Evolutionary conservation across 208 protist species (phyloP).

Genomic region (Leishmania aethiopica): DNA sequence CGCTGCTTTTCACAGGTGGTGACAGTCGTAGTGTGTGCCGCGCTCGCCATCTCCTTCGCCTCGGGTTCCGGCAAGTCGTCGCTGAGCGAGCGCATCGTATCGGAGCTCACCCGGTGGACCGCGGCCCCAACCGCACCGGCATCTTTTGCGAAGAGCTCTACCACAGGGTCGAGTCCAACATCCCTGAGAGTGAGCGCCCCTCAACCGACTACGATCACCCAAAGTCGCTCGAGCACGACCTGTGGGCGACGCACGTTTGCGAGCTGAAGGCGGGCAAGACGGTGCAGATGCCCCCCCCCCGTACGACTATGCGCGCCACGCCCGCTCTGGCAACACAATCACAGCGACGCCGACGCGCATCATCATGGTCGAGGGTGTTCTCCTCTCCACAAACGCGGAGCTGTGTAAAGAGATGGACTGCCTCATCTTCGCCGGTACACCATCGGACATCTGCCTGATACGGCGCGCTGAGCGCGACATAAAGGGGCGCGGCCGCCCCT

Average conservation of each 20-base stretch:
- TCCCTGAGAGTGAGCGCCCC: conserved; percentile 27
- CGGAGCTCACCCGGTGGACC: conserved; percentile 39
- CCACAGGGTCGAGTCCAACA: conserved; percentile 57
- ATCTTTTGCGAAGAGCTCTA: conserved; percentile 90
- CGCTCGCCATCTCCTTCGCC: conserved; percentile 88
- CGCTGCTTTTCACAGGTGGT: background rate
- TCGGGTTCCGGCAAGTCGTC: conserved; percentile 87
- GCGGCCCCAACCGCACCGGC: conserved; percentile 57
- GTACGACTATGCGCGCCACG: conserved; percentile 93
- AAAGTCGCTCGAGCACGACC: conserved; percentile 83
- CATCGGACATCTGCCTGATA: conserved; percentile 84
- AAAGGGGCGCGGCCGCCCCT: conserved; percentile 69
- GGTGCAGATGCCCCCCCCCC: conserved; percentile 87
- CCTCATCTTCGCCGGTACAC: conserved; percentile 91
- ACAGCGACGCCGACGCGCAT: conserved; percentile 71
- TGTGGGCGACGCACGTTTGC: conserved; percentile 56
- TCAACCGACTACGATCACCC: conserved; percentile 60
- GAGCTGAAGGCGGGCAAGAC: conserved; percentile 56
- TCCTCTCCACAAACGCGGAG: conserved; percentile 67
- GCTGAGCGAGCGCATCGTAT: conserved; percentile 64
- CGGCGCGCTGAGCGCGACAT: conserved; percentile 86
- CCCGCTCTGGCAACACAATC: conserved; percentile 31
- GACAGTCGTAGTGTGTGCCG: conserved; percentile 9
- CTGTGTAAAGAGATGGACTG: conserved; percentile 79
- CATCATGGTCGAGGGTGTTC: conserved; percentile 93